phyloP scores from a whole-genome alignment of 106 monocot species.

The Dioscorea alata region DNA sequence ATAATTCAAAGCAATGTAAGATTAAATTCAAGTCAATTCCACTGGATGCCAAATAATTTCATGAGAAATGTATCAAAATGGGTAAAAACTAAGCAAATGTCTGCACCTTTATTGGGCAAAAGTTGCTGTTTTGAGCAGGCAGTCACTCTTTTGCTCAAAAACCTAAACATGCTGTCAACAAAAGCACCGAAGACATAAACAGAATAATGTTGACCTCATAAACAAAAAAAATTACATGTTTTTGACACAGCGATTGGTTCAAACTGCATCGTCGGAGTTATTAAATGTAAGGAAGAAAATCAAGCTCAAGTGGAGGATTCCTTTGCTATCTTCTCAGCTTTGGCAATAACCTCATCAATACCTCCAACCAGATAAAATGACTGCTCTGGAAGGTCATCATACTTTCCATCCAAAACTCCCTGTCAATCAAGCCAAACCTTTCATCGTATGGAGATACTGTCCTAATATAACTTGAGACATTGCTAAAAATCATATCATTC shows the following conservation, averaged over 20 bases:
- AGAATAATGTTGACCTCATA: background rate
- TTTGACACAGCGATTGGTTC: background rate
- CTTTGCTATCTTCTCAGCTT: constrained; percentile 79
- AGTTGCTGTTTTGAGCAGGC: background rate
- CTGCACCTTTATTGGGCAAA: background rate
- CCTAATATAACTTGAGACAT: no score
- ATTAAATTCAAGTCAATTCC: no score
- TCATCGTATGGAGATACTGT: no score
- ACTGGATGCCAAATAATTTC: no score
- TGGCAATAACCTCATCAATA: constrained; percentile 71
- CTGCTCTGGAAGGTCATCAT: constrained; percentile 68
- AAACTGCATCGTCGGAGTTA: constrained; percentile 10
- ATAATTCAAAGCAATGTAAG: no score
- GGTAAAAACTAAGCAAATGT: background rate
- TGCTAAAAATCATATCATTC: no score
- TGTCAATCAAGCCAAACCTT: constrained; percentile 5
- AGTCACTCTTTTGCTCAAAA: constrained; percentile 5
- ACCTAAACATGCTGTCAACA: background rate
- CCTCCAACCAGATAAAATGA: constrained; percentile 88
- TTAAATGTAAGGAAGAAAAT: constrained; percentile 3
- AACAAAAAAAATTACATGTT: background rate
- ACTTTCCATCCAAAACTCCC: constrained; percentile 84
- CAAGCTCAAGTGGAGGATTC: constrained; percentile 23
- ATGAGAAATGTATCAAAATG: background rate
- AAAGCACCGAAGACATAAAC: background rate